These are phyloP conservation scores for Aegilops bicornis DNA, from an alignment of 176 grass and related monocot genomes.

Conservation along the genomic window DNA sequence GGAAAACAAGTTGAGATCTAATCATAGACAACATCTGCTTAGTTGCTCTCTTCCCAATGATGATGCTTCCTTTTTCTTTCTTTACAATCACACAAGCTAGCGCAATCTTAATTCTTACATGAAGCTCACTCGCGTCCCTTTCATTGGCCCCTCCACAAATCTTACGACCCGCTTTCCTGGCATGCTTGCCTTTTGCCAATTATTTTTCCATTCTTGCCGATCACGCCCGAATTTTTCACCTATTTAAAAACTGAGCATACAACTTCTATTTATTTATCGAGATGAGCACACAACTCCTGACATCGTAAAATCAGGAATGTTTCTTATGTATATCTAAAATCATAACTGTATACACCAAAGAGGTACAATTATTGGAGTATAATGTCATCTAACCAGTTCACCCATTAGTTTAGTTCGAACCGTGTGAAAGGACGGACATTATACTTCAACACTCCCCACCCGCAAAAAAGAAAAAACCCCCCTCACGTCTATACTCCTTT, in stretches of 20 bases:
- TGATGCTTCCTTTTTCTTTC: conserved; percentile 15
- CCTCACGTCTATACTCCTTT: too few relatives aligned
- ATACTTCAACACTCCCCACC: too few relatives aligned
- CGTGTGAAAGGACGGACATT: too few relatives aligned
- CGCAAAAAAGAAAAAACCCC: too few relatives aligned
- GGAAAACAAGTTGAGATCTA: neutral
- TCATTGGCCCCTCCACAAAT: neutral
- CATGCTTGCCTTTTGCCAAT: neutral
- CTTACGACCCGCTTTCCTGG: neutral
- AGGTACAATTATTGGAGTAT: too few relatives aligned
- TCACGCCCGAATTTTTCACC: neutral
- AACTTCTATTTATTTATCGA: neutral
- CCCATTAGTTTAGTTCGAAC: too few relatives aligned
- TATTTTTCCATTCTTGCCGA: neutral
- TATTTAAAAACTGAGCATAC: neutral
- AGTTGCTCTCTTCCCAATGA: conserved; percentile 14
- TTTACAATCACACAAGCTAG: neutral
- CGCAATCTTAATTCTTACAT: conserved; percentile 11
- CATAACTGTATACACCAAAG: too few relatives aligned
- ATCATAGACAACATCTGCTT: neutral
- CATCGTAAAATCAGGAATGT: too few relatives aligned
- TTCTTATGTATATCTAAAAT: too few relatives aligned
- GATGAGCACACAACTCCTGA: too few relatives aligned
- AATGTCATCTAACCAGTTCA: too few relatives aligned
- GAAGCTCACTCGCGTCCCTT: neutral